Base-by-base conservation (phyloP, 2,329 filamentous ascomycete genomes). In the Thielaviopsis musarum region DNA sequence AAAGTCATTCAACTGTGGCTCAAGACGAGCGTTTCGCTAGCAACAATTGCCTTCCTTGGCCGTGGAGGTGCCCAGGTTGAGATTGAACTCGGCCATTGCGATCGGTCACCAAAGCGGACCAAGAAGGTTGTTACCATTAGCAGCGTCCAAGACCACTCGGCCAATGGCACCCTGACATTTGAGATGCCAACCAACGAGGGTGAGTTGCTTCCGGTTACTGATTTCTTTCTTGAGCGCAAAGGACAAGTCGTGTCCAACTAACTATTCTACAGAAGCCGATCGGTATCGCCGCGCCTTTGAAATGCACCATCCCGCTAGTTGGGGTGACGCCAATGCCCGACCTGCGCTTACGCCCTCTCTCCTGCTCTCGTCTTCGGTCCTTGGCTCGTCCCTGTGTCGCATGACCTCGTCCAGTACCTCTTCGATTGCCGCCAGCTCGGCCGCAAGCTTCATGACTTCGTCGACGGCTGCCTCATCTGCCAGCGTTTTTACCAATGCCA, bases 1-100 rank as follows among this genome's bases (percentile, higher is more conserved):
- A 60, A 60, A 30, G 59, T 60, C 12, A 38, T 60, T 17, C 59
- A 60, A 30, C 30, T 60, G 48, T 60, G 59, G 59, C 54, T 60
- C n/a, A 60, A 60, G 51, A 57, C 59, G 7, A 57, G 34, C 17
- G 22, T 55, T 28, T 57, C 59, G 10, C 48, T 60, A 9, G 59
- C 54, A n/a, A 60, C 59, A 6, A 60, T 60, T 30, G 59, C 59
- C 45, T 60, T 60, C 30, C 49, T 60, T 17, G 49, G 59, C 13
- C 59, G 59, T 54, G 59, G 59, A 10, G 59, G 59, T n/a, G 34
- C 54, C 10, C 59, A 57, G 45, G 59, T 60, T 26, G 59, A 60
- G 41, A 52, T 60, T 17, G 59, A 60, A 7, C 59, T 60, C 13
- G 59, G 54, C 5, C 54, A 57, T 21, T 60, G 54, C 26, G 54